Conservation (phyloP, 2,329 filamentous ascomycete genomes). For the Amphichorda felina region DNA sequence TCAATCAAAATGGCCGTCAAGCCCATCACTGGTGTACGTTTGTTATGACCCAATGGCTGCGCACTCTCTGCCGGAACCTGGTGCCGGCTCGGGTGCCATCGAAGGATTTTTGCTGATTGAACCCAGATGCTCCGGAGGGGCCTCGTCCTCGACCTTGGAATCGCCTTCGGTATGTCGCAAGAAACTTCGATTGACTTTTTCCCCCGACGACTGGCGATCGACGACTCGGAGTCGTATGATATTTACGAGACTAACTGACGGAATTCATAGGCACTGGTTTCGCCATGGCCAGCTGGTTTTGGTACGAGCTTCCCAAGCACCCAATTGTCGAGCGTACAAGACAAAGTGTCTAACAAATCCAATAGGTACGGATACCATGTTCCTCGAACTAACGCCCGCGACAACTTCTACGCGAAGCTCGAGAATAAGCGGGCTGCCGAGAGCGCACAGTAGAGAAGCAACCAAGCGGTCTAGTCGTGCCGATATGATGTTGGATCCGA, state of each 20-base stretch:
- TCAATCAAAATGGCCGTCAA: slow-evolving; percentile 38
- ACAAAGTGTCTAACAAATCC: slow-evolving; percentile 4
- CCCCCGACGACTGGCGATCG: not conserved
- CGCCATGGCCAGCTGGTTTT: slow-evolving; percentile 42
- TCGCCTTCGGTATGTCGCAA: slow-evolving; percentile 39
- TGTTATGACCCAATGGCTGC: slow-evolving; percentile 17
- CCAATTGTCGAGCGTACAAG: not conserved
- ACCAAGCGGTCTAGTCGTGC: not conserved
- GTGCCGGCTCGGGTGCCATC: too few relatives aligned
- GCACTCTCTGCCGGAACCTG: not conserved
- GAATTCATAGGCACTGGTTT: slow-evolving; percentile 34
- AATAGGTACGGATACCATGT: slow-evolving; percentile 51
- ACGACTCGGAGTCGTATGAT: not conserved
- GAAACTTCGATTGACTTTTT: not conserved
- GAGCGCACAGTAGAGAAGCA: slow-evolving; percentile 13
- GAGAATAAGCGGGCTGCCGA: slow-evolving; percentile 41
- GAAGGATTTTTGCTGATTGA: slow-evolving; percentile 1
- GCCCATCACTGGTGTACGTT: slow-evolving; percentile 49
- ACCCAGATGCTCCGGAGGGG: slow-evolving; percentile 46
- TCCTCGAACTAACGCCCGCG: slow-evolving; percentile 45
- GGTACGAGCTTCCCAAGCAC: slow-evolving; percentile 29
- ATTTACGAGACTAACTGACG: not conserved
- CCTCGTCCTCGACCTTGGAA: slow-evolving; percentile 43
- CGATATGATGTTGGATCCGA: too few relatives aligned
- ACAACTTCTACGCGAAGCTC: slow-evolving; percentile 45